Evolutionary conservation across 1,284 basidiomycete species (phyloP), one percentile per base, ranked within the genome.

Genomic region (Acaromyces ingoldii): DNA sequence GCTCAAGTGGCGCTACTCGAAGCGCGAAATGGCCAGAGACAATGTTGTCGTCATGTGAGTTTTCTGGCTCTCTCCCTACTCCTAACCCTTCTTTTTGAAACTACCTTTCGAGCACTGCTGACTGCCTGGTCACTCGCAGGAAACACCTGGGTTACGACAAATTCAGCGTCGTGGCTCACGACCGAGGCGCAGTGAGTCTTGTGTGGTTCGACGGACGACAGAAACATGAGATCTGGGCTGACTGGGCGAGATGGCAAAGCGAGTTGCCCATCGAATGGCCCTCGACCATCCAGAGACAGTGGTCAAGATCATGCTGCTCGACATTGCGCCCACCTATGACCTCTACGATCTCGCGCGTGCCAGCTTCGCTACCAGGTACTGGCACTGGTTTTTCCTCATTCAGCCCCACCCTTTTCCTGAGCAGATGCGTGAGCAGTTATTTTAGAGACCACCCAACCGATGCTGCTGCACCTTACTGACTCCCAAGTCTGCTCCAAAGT

Each of bases 341-440:
- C 76, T 78, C 72, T 78, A 77, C 51, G 65, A 72, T 25, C 48
- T 62, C 24, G 75, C 75, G 1, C 58, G 75, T 51, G 57, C 60
- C 46, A 44, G 28, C 4, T 78, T 77, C 57, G 76, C 73, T 24
- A 65, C 59, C 51, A 15, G 25, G 13, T 60, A 57, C 50, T 66
- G 60, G 60, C 65, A 77, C 62, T 78, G 77, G 77, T 78, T 77
- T 66, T 77, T 76, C 72, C 63, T 76, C 24, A 70, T 74, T 36
- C 76, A 77, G 51, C 65, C 71, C 3, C 39, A 58, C 5, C 73
- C 74, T 7, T 56, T 70, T 2, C 68, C 76, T 0, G 77, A 77
- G 51, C 40, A 61, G 42, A 46, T 47, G 24, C 17, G 39, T 22
- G n/a, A 15, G 25, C 25, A 5, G 5, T 41, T 24, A n/a, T 24